Evolutionary conservation across 768 basidiomycete genomes (phyloP).

Genomic region (Trametes cubensis): DNA sequence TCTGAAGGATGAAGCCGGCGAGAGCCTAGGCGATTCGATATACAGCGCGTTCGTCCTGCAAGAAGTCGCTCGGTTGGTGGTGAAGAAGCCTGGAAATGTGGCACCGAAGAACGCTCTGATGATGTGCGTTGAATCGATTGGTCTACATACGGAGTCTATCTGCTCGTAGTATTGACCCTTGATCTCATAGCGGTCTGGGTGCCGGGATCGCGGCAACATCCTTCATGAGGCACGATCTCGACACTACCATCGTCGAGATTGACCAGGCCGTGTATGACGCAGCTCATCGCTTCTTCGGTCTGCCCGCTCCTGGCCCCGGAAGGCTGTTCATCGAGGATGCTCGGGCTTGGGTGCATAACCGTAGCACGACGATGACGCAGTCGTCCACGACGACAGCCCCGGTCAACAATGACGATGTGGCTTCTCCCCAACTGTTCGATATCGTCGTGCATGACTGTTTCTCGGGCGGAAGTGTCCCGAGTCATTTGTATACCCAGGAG

Average conservation of each 20-base stretch:
- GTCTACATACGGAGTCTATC: background rate
- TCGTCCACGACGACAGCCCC: conserved; percentile 24
- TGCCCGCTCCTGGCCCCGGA: conserved; percentile 62
- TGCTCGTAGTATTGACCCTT: background rate
- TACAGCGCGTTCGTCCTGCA: conserved; percentile 86
- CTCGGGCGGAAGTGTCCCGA: conserved; percentile 89
- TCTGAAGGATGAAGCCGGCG: conserved; percentile 54
- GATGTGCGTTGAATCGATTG: conserved; percentile 54
- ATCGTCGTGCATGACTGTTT: conserved; percentile 91
- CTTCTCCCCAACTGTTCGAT: conserved; percentile 49
- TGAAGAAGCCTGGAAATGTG: conserved; percentile 46
- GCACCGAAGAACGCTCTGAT: conserved; percentile 57
- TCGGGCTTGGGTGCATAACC: conserved; percentile 59
- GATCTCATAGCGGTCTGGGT: conserved; percentile 74
- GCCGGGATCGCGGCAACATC: conserved; percentile 79
- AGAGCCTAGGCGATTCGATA: conserved; percentile 71
- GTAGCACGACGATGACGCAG: conserved; percentile 37
- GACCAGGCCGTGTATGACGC: conserved; percentile 89
- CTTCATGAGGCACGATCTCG: conserved; percentile 67
- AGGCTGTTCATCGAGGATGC: conserved; percentile 81
- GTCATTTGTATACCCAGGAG: conserved; percentile 80
- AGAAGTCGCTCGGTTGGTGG: conserved; percentile 77
- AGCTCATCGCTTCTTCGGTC: conserved; percentile 76
- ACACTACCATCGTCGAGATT: conserved; percentile 87
- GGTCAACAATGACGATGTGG: background rate